phyloP scores from a whole-genome alignment of 208 protist genomes.

The Trypanosoma avium region DNA sequence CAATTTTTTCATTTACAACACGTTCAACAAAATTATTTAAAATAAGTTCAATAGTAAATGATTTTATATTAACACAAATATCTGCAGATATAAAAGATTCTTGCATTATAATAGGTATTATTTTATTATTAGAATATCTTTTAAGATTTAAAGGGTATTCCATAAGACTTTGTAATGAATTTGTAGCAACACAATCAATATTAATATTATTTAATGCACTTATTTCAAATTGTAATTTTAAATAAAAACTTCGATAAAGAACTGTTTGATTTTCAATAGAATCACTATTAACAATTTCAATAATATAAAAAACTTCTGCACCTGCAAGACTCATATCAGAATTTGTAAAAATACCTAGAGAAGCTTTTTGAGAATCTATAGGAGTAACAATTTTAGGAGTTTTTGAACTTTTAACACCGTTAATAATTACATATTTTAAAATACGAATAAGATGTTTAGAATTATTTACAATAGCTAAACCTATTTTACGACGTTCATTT shows the following conservation, averaged over 20 bases:
- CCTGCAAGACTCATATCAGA: constrained; percentile 60
- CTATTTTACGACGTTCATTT: constrained; percentile 3
- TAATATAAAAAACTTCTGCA: constrained; percentile 65
- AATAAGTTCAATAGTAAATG: constrained; percentile 36
- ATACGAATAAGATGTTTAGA: constrained; percentile 14
- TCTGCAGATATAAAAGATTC: constrained; percentile 17
- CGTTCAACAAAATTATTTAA: constrained; percentile 57
- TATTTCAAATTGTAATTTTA: constrained; percentile 70
- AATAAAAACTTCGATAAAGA: constrained; percentile 37
- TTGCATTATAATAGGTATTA: constrained; percentile 8
- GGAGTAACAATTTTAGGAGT: constrained; percentile 36
- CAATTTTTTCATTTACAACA: constrained; percentile 17
- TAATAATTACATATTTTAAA: constrained; percentile 31
- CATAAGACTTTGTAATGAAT: constrained; percentile 40
- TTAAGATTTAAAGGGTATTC: constrained; percentile 34
- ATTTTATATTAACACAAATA: background rate
- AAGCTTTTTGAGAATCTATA: constrained; percentile 55
- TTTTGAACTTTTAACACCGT: constrained; percentile 49
- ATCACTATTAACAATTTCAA: constrained; percentile 58
- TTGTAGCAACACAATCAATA: constrained; percentile 34
- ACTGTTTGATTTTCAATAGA: constrained; percentile 9
- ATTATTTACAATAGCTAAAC: constrained; percentile 16
- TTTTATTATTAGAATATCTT: background rate
- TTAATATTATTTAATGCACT: constrained; percentile 65
- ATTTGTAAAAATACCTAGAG: constrained; percentile 71